phyloP scores from a whole-genome alignment of 441 rosid species.

The Erodium trifolium region DNA sequence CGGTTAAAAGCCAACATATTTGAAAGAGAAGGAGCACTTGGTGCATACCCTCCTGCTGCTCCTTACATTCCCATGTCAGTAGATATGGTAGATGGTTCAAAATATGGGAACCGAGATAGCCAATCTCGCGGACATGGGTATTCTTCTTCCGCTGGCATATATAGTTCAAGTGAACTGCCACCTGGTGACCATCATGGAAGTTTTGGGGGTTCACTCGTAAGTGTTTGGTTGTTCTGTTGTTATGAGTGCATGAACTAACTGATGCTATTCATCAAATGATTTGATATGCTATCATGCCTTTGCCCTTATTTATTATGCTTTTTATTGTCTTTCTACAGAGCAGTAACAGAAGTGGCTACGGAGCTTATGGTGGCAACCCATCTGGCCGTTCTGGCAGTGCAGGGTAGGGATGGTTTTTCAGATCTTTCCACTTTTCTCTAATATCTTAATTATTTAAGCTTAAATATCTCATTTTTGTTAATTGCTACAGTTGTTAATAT shows the following conservation, averaged over 20 bases:
- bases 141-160: no score
- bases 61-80: constrained; percentile 61
- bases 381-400: constrained; percentile 64
- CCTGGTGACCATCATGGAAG: constrained; percentile 24
- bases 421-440: not conserved
- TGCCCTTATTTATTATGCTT: not conserved
- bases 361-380: constrained; percentile 78
- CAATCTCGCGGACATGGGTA: constrained; percentile 48
- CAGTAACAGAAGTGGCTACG: constrained; percentile 64
- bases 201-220: constrained; percentile 44
- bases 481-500: no score
- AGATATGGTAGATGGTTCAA: constrained; percentile 28
- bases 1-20: constrained; percentile 82
- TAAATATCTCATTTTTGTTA: no score
- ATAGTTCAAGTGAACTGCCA: constrained; percentile 46
- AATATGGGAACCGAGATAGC: constrained; percentile 62
- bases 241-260: not conserved
- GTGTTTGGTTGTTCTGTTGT: constrained; percentile 9
- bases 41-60: constrained; percentile 65
- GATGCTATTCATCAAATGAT: not conserved
- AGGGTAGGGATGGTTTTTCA: constrained; percentile 50
- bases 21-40: constrained; percentile 76
- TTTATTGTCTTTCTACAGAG: constrained; percentile 26
- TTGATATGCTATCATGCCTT: not conserved
- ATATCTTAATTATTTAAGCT: not conserved